Conservation (phyloP, 768 basidiomycete genomes). For the Mycena polygramma region DNA sequence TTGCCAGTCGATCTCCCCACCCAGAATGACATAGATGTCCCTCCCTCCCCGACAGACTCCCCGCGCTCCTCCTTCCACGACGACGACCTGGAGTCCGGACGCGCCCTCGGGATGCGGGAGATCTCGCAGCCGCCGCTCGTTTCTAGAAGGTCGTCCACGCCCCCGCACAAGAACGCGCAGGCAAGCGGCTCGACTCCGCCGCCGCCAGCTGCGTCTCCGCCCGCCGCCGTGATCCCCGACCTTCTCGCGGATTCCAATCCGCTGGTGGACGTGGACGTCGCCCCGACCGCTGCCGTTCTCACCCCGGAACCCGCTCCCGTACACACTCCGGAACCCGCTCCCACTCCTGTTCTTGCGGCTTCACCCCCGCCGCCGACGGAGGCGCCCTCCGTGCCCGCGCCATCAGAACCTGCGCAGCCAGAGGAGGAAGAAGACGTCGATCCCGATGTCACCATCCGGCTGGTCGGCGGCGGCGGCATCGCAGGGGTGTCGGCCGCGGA, state of each 20-base stretch:
- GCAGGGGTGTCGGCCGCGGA: slow-evolving; percentile 51
- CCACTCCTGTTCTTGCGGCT: slow-evolving; percentile 2
- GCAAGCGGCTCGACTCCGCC: slow-evolving; percentile 33
- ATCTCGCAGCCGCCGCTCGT: slow-evolving; percentile 42
- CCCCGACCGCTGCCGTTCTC: slow-evolving; percentile 44
- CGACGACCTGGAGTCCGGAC: slow-evolving; percentile 68
- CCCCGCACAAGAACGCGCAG: slow-evolving; percentile 15
- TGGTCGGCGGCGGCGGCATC: slow-evolving; percentile 70
- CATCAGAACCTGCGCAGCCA: slow-evolving; percentile 17
- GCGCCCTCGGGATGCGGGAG: slow-evolving; percentile 54
- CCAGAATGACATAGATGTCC: slow-evolving; percentile 65
- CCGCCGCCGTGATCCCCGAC: slow-evolving; percentile 56
- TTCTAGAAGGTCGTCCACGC: slow-evolving; percentile 37
- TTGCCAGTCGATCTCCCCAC: slow-evolving; percentile 79
- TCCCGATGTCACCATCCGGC: slow-evolving; percentile 63
- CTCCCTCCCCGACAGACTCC: slow-evolving; percentile 60
- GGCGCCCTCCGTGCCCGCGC: not conserved
- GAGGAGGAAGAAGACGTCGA: slow-evolving; percentile 34
- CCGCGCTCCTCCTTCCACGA: slow-evolving; percentile 56
- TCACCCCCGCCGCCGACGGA: slow-evolving; percentile 11
- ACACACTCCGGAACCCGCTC: not conserved
- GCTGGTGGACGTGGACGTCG: slow-evolving; percentile 50
- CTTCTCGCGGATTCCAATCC: slow-evolving; percentile 62
- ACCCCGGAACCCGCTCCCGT: slow-evolving; percentile 11
- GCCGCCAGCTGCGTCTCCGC: slow-evolving; percentile 37